Evolutionary conservation across 106 monocot species (phyloP), one percentile per base, ranked within the genome.

Genomic region (Dendrobium chrysotoxum): DNA sequence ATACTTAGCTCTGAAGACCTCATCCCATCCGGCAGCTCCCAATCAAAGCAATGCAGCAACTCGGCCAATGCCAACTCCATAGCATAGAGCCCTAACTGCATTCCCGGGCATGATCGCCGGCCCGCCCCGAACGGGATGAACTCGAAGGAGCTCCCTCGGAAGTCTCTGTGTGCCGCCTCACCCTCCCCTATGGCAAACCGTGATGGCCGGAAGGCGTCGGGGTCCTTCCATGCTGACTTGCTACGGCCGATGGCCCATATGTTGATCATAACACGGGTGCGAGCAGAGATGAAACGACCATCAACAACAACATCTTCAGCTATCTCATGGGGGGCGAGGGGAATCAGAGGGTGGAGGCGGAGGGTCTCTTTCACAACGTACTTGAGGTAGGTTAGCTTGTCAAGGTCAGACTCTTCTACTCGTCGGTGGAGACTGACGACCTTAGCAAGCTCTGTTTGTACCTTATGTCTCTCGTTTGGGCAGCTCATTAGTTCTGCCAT

Each of bases 281-380:
- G 25, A 20, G 81, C 80, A 0, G 91, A 88, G 71, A 91, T 44
- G 26, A 11, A 75, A 82, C 67, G 86, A 4, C 88, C 88, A 21
- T 21, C 55, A 17, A 91, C 77, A 53, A 86, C 86, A 70, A 76
- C 80, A 81, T 86, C 88, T 23, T 81, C 83, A 23, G 82, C 75
- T 10, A 82, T 85, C 81, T 88, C 84, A 80, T 86, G 91, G 78
- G 86, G 84, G 80, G 84, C 82, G 31, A 91, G 81, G 0, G 91
- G 91, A 80, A 91, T 88, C 16, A 86, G 91, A 1, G 87, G 91
- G 88, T 90, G 90, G 42, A 87, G 86, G 26, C 90, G 85, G 81
- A 90, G 88, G 9, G 85, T 82, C 77, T 90, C 88, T 67, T 91
- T 91, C 40, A 86, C 77, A 75, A 64, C 77, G 80, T 88, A 91